These are phyloP conservation scores for Melaleuca quinquenervia DNA, from an alignment of 345 rosid species.

Conservation along the genomic window DNA sequence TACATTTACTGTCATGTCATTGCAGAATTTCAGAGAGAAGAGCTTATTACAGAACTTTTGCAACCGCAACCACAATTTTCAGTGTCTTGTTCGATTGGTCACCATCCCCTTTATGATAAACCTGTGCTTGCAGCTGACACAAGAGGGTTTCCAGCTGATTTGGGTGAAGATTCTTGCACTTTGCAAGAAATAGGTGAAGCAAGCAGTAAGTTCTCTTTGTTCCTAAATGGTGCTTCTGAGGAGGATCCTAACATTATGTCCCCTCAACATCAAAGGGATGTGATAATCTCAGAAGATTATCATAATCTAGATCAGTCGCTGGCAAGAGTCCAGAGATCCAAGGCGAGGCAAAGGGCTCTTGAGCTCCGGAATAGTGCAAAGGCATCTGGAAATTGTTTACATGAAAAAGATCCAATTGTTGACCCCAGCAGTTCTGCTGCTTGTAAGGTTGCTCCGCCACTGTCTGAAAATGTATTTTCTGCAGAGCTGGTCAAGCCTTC, in stretches of 20 bases:
- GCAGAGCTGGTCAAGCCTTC: constrained; percentile 17
- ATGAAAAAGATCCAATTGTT: neutral
- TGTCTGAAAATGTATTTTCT: constrained; percentile 19
- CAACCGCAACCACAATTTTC: constrained; percentile 29
- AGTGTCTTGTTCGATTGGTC: constrained; percentile 20
- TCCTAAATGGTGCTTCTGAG: constrained; percentile 16
- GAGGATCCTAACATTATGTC: constrained; percentile 22
- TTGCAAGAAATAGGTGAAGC: constrained; percentile 10
- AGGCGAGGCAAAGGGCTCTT: constrained; percentile 42
- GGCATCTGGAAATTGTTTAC: constrained; percentile 11
- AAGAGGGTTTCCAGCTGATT: constrained; percentile 12
- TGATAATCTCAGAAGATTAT: constrained; percentile 11
- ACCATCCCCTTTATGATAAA: constrained; percentile 18
- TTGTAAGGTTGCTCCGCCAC: neutral
- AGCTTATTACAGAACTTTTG: constrained; percentile 54
- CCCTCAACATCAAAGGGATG: constrained; percentile 29
- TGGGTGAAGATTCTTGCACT: constrained; percentile 1
- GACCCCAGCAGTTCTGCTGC: neutral
- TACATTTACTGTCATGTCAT: neutral
- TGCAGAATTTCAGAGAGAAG: constrained; percentile 66
- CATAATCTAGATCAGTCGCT: constrained; percentile 32
- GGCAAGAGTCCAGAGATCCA: constrained; percentile 60
- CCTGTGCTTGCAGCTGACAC: constrained; percentile 16
- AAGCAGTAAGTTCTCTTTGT: constrained; percentile 16
- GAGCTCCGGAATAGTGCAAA: constrained; percentile 57